phyloP scores from a whole-genome alignment of 1,139 yeast species.

The Protomyces gravidus region DNA sequence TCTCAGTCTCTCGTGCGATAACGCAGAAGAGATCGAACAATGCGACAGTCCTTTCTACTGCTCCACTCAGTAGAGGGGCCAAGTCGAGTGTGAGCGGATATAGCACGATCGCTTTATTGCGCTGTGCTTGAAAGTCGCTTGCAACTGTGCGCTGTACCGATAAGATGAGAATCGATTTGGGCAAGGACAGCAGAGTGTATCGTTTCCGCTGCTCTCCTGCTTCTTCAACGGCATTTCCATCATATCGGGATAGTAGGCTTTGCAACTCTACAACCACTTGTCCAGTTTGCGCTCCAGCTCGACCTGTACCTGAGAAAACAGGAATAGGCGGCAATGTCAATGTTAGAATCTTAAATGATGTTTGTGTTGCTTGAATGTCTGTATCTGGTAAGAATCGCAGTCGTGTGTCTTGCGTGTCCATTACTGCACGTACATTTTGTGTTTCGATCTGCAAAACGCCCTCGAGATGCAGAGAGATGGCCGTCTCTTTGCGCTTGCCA shows the following conservation, averaged over 20 bases:
- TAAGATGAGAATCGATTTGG: not conserved
- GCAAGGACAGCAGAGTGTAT: not conserved
- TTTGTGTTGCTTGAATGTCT: slow-evolving; percentile 33
- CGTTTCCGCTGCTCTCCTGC: not conserved
- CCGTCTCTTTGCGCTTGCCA: slow-evolving; percentile 27
- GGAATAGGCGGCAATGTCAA: slow-evolving; percentile 59
- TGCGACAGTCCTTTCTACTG: not conserved
- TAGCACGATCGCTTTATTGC: not conserved
- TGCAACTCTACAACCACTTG: not conserved
- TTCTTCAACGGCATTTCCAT: not conserved
- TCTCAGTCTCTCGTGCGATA: not conserved
- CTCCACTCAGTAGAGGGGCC: not conserved
- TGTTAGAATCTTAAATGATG: slow-evolving; percentile 58
- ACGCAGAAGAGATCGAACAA: not conserved
- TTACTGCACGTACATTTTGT: slow-evolving; percentile 37
- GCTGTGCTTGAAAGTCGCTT: not conserved
- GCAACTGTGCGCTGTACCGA: not conserved
- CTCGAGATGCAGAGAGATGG: slow-evolving; percentile 46
- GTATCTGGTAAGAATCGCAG: slow-evolving; percentile 38
- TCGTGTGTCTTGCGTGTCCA: slow-evolving; percentile 37
- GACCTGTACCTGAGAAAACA: slow-evolving; percentile 41
- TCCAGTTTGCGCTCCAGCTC: not conserved
- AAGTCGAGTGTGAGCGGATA: not conserved
- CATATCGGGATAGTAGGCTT: not conserved
- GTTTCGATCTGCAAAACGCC: slow-evolving; percentile 50